These are phyloP conservation scores for Suillus weaverae DNA, from an alignment of 768 basidiomycete species.

Conservation along the genomic window DNA sequence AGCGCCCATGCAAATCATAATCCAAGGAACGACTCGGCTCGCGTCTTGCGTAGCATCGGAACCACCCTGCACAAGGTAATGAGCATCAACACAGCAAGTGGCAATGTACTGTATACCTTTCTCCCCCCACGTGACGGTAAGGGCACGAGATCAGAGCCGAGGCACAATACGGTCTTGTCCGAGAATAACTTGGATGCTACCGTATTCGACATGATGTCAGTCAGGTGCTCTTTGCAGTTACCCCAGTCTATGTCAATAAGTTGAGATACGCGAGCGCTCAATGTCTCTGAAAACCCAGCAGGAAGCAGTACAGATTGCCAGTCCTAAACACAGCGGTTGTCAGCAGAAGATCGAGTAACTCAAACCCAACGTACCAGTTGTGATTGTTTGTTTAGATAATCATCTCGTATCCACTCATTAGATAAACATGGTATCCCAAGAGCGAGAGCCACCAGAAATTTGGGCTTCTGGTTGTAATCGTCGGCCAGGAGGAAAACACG, in stretches of 20 bases:
- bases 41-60: constrained; percentile 34
- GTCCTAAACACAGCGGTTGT: constrained; percentile 33
- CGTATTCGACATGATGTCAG: constrained; percentile 56
- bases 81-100: neutral
- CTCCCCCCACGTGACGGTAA: constrained; percentile 28
- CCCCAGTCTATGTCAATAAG: constrained; percentile 52
- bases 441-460: constrained; percentile 80
- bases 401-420: constrained; percentile 51
- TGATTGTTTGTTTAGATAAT: constrained; percentile 29
- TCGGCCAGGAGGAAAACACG: constrained; percentile 70
- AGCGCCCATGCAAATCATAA: constrained; percentile 81
- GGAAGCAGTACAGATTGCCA: constrained; percentile 66
- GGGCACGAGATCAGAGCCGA: constrained; percentile 58
- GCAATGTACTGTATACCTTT: constrained; percentile 17
- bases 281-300: constrained; percentile 45
- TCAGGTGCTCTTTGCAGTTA: constrained; percentile 49
- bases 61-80: constrained; percentile 17
- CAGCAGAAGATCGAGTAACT: neutral
- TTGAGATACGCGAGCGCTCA: constrained; percentile 46
- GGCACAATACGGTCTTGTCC: constrained; percentile 55
- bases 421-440: constrained; percentile 83
- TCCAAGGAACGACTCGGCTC: constrained; percentile 53
- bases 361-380: constrained; percentile 24
- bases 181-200: constrained; percentile 60
- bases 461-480: constrained; percentile 66